phyloP scores from a whole-genome alignment of 768 basidiomycete species.

The Phylloporus sp. region DNA sequence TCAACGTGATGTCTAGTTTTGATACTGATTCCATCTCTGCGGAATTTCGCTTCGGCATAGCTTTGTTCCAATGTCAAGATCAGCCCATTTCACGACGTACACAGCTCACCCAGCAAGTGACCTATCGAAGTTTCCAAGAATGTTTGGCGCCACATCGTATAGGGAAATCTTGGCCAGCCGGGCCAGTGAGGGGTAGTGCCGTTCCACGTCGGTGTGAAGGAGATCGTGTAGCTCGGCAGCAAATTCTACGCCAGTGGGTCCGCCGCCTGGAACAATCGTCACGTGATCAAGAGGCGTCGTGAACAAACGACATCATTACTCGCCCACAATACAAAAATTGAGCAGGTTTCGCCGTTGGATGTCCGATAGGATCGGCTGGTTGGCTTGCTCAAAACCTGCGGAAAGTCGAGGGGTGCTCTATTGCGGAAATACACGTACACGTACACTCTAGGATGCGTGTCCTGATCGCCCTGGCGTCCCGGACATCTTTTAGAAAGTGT shows the following conservation, averaged over 20 bases:
- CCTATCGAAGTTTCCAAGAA: conserved; percentile 71
- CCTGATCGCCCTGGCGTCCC: conserved; percentile 68
- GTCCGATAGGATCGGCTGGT: conserved; percentile 73
- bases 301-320: conserved; percentile 21
- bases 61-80: conserved; percentile 29
- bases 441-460: conserved; percentile 68
- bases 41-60: conserved; percentile 65
- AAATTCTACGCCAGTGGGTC: conserved; percentile 79
- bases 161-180: conserved; percentile 66
- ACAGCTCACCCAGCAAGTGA: conserved; percentile 50
- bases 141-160: conserved; percentile 76
- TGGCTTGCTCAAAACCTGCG: conserved; percentile 79
- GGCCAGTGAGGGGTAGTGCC: conserved; percentile 59
- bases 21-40: conserved; percentile 69
- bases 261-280: conserved; percentile 46
- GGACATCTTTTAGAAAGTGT: conserved; percentile 76
- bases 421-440: conserved; percentile 7
- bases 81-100: not conserved
- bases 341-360: conserved; percentile 69
- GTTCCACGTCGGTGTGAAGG: conserved; percentile 56
- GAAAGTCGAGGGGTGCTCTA: not conserved
- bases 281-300: conserved; percentile 4
- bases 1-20: conserved; percentile 71
- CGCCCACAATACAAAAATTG: conserved; percentile 84
- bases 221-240: conserved; percentile 80